These are phyloP conservation scores for Monosporozyma solicola DNA, from an alignment of 805 yeast genomes.

Conservation along the genomic window DNA sequence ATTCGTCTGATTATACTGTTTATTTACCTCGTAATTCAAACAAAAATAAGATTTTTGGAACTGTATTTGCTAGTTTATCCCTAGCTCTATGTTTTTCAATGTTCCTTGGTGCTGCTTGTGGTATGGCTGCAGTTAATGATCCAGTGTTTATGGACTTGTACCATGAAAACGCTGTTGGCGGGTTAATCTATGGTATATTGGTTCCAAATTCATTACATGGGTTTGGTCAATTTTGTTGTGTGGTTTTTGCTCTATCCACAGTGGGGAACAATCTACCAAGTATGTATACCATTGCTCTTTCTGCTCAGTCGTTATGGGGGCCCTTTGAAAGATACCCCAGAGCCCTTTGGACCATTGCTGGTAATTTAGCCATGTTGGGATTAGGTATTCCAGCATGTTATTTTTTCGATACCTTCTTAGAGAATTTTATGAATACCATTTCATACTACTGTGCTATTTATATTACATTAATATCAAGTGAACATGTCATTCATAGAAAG, in stretches of 20 bases:
- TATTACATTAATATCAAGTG: not conserved
- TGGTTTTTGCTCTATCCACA: constrained; percentile 4
- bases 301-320: constrained; percentile 3
- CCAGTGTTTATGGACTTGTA: constrained; percentile 1
- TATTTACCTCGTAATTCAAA: constrained; percentile 2
- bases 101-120: constrained; percentile 5
- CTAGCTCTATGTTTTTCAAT: constrained; percentile 2
- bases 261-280: constrained; percentile 5
- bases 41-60: not conserved
- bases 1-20: constrained; percentile 4
- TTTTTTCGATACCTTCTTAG: constrained; percentile 2
- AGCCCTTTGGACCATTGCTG: constrained; percentile 4
- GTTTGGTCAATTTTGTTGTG: constrained; percentile 5
- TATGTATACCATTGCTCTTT: constrained; percentile 5
- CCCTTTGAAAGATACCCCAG: constrained; percentile 3
- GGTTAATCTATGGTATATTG: constrained; percentile 2
- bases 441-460: constrained; percentile 4
- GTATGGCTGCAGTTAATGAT: constrained; percentile 3
- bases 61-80: not conserved
- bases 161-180: constrained; percentile 2
- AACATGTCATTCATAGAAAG: constrained; percentile 2
- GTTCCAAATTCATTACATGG: constrained; percentile 6
- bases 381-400: constrained; percentile 5
- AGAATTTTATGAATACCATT: constrained; percentile 4
- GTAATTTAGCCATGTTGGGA: constrained; percentile 1